phyloP scores from a whole-genome alignment of 768 basidiomycete species.

The Hygrocybe punicea region DNA sequence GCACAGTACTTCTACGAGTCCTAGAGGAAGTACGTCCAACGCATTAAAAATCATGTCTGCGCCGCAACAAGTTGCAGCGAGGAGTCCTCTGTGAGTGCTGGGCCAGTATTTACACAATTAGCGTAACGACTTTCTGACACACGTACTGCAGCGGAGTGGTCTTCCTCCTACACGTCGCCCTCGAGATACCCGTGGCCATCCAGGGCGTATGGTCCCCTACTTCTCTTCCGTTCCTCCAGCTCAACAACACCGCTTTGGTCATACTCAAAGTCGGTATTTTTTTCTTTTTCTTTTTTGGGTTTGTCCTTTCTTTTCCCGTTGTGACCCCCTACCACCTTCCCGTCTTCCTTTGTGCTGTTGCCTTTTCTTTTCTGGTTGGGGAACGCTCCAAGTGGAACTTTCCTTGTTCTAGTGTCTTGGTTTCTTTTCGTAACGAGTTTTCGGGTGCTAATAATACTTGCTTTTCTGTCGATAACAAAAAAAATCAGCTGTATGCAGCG shows the following conservation, averaged over 20 bases:
- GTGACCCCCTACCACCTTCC: too few species aligned
- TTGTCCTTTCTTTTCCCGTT: neutral
- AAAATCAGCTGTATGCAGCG: conserved; percentile 70
- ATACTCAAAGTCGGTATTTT: conserved; percentile 60
- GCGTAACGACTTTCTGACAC: neutral
- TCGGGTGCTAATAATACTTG: neutral
- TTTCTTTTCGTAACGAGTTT: too few species aligned
- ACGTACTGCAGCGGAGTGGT: conserved; percentile 50
- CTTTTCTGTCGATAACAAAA: neutral
- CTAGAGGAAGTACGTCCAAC: neutral
- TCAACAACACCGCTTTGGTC: conserved; percentile 79
- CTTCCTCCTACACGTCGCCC: conserved; percentile 75
- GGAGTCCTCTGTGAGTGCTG: conserved; percentile 46
- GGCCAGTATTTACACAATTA: neutral
- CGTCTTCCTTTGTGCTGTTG: neutral
- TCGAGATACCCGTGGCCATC: conserved; percentile 74
- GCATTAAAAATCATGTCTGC: conserved; percentile 14
- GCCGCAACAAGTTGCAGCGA: conserved; percentile 20
- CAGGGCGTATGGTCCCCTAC: conserved; percentile 68
- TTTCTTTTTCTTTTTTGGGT: neutral
- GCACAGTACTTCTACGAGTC: too few species aligned
- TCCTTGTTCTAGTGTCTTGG: too few species aligned
- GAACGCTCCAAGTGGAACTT: too few species aligned
- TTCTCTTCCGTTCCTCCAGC: conserved; percentile 68
- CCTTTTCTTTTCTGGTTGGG: too few species aligned